Conservation (phyloP, 2,329 filamentous ascomycete species). For the Calonectria ilicicola region DNA sequence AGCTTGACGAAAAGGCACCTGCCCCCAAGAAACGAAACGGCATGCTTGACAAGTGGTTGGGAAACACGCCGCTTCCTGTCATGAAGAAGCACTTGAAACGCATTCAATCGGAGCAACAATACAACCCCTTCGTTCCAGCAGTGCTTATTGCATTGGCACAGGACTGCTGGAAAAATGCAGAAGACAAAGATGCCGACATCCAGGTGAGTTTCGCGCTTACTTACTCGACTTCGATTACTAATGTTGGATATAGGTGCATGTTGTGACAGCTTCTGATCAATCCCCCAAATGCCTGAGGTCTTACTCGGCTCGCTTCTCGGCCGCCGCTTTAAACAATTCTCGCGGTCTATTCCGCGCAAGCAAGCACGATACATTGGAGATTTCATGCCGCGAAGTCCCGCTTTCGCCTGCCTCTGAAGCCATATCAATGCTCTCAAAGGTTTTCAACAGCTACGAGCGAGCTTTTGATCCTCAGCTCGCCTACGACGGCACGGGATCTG, state of each 20-base stretch:
- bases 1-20: not conserved
- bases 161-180: not conserved
- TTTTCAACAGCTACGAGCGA: not conserved
- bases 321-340: not conserved
- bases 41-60: not conserved
- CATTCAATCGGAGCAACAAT: not conserved
- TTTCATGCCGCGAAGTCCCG: not conserved
- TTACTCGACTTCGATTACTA: not conserved
- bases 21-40: not conserved
- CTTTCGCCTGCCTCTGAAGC: not conserved
- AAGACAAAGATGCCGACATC: not conserved
- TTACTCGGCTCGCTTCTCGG: not conserved
- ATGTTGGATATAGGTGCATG: not conserved
- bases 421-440: not conserved
- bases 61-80: not conserved
- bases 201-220: not conserved
- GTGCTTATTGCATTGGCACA: not conserved
- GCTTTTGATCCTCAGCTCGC: too few relatives aligned
- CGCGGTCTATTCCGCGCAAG: not conserved
- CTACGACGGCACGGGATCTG: too few relatives aligned
- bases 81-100: not conserved
- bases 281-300: not conserved
- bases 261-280: not conserved
- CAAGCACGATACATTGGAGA: not conserved
- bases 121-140: not conserved